Evolutionary conservation across 2,329 filamentous ascomycete genomes (phyloP), one percentile per base, ranked within the genome.

Genomic region (Mycogone perniciosa): DNA sequence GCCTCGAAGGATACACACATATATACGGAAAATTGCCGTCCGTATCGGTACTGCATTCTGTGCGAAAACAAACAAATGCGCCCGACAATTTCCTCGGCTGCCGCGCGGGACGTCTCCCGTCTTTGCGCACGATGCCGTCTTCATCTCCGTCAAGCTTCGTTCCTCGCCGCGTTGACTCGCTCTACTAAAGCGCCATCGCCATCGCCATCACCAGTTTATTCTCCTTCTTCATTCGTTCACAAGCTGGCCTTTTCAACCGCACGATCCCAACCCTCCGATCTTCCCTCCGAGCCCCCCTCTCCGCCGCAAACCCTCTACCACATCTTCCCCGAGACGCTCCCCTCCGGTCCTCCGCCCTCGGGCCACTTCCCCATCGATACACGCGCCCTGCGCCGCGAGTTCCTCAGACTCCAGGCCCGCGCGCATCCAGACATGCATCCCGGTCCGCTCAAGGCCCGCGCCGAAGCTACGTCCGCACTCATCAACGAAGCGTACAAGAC

Each of bases 401-500:
- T 95, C 71, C 82, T 97, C 10, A 80, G 82, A 54, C 79, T 96
- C 1, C 93, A 99, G 71, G 80, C 84, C 13, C 76, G 78, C 40
- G 80, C 86, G 8, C 88, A 93, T 67, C 88, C 88, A 1, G 88
- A 93, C 66, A 74, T 85, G 54, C 74, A 78, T 64, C 73, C 76
- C 58, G 38, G 31, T 2, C 20, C 75, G 66, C 62, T 75, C 67
- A 75, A 85, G 71, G 59, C 71, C 60, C 62, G 78, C 44, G 89
- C 90, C 20, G 88, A 95, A 67, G 86, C 83, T 0, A 74, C 84
- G n/a, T 93, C 87, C 7, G 81, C 89, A 6, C 79, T 81, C 29
- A 91, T 97, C 67, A 97, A 97, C 75, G 85, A 90, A 58, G 93
- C 93, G 1, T 97, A 95, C 76, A 85, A 82, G 62, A 96, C 91